Percentiles rank a stretch among this genome's conserved stretches.
phyloP scores from a whole-genome alignment of 2,329 filamentous ascomycete genomes.

The Colletotrichum gigasporum region DNA sequence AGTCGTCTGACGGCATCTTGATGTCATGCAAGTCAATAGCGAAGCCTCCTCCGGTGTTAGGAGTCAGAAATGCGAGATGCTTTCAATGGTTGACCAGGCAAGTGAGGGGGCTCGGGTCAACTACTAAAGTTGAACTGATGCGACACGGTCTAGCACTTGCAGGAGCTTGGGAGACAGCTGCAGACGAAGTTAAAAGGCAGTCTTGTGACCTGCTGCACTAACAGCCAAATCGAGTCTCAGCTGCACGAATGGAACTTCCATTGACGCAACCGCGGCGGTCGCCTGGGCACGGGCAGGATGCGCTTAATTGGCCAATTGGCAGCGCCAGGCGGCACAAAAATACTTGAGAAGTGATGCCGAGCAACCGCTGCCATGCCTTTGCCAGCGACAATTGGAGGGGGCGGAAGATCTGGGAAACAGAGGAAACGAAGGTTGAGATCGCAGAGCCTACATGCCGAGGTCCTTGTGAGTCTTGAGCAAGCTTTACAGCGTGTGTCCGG shows the following conservation, averaged over 20 bases:
- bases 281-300: constrained; percentile 22
- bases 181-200: constrained; percentile 24
- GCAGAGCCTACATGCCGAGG: too few relatives aligned
- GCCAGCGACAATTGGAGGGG: too few relatives aligned
- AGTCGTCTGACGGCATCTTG: constrained; percentile 28
- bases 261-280: constrained; percentile 17
- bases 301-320: constrained; percentile 33
- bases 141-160: constrained; percentile 1
- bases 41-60: background rate
- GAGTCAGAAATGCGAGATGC: background rate
- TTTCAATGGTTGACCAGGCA: background rate
- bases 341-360: background rate
- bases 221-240: constrained; percentile 25
- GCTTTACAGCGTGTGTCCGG: background rate
- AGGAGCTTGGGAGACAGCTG: constrained; percentile 12
- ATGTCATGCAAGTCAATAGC: constrained; percentile 12
- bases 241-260: constrained; percentile 16
- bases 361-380: background rate
- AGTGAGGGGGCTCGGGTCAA: constrained; percentile 12
- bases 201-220: constrained; percentile 31
- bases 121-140: background rate
- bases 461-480: too few relatives aligned
- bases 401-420: background rate
- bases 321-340: background rate
- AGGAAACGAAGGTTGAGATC: background rate